These are phyloP conservation scores for Melanopsichium pennsylvanicum DNA, from an alignment of 1,284 basidiomycete genomes.

Conservation along the genomic window DNA sequence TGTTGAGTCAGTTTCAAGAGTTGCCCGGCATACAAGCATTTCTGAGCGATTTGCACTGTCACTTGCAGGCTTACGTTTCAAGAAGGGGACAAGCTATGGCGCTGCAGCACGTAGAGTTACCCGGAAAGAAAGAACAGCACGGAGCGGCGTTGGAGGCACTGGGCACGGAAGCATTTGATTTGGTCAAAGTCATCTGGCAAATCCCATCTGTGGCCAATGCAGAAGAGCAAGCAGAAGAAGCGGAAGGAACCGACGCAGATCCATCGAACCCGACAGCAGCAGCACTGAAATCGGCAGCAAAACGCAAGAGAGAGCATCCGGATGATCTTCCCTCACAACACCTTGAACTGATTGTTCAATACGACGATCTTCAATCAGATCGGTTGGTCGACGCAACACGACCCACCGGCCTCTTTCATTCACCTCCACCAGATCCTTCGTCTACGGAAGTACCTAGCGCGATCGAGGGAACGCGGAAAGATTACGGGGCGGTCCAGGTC, in stretches of 20 bases:
- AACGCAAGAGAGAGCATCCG: slow-evolving; percentile 19
- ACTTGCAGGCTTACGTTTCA: slow-evolving; percentile 48
- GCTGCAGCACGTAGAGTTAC: slow-evolving; percentile 24
- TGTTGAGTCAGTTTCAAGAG: slow-evolving; percentile 34
- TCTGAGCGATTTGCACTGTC: slow-evolving; percentile 39
- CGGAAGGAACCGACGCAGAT: slow-evolving; percentile 2
- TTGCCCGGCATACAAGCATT: slow-evolving; percentile 45
- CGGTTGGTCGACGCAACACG: slow-evolving; percentile 34
- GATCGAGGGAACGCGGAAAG: slow-evolving; percentile 15
- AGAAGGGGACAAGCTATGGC: slow-evolving; percentile 42
- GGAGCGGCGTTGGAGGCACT: slow-evolving; percentile 21
- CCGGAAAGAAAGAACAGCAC: not conserved
- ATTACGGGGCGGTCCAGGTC: slow-evolving; percentile 26
- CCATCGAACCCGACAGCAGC: slow-evolving; percentile 11
- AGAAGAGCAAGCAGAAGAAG: not conserved
- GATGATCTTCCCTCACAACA: slow-evolving; percentile 19
- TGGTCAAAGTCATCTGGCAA: slow-evolving; percentile 44
- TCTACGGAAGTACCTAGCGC: not conserved
- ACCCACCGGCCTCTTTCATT: slow-evolving; percentile 7
- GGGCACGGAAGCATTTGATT: slow-evolving; percentile 41
- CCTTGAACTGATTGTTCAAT: slow-evolving; percentile 36
- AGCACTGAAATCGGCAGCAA: slow-evolving; percentile 12
- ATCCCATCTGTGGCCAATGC: slow-evolving; percentile 21
- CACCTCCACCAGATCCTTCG: not conserved
- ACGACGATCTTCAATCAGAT: slow-evolving; percentile 42